phyloP scores from a whole-genome alignment of 495 filamentous ascomycete species.

The Amorphotheca resinae region DNA sequence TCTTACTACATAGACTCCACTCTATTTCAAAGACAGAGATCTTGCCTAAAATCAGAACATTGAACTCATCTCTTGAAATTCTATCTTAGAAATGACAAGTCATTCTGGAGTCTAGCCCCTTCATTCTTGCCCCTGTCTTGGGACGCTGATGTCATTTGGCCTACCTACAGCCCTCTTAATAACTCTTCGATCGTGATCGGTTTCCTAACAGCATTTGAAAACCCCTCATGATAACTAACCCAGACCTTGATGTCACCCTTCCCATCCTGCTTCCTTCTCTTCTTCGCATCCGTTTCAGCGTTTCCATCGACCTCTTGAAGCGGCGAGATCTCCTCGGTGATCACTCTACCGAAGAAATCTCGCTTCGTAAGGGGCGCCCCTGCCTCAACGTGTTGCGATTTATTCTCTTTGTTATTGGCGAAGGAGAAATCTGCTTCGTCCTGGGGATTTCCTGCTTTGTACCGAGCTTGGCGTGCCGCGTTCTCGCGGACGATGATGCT shows the following conservation, averaged over 20 bases:
- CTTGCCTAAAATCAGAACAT: too few relatives aligned
- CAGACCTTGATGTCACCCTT: constrained; percentile 55
- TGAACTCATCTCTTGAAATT: too few relatives aligned
- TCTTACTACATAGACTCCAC: too few relatives aligned
- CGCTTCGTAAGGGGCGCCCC: constrained; percentile 42
- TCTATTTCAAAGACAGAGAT: too few relatives aligned
- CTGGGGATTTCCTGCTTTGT: constrained; percentile 27
- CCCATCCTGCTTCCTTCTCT: constrained; percentile 24
- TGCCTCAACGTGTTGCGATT: constrained; percentile 20
- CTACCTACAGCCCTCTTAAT: constrained; percentile 52
- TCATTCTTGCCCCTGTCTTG: too few relatives aligned
- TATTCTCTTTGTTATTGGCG: constrained; percentile 30
- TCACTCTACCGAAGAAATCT: constrained; percentile 80
- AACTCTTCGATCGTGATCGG: constrained; percentile 80
- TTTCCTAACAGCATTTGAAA: constrained; percentile 91
- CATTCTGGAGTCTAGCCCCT: too few relatives aligned
- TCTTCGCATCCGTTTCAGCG: constrained; percentile 15
- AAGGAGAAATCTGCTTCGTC: constrained; percentile 19
- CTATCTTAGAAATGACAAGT: too few relatives aligned
- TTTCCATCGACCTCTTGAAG: constrained; percentile 29
- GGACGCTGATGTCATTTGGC: too few relatives aligned
- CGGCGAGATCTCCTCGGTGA: constrained; percentile 20
- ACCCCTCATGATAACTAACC: constrained; percentile 93
- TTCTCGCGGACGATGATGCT: constrained; percentile 48
- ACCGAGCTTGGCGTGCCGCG: constrained; percentile 42